phyloP scores from a whole-genome alignment of 345 rosid genomes.

The Cardamine occulta region DNA sequence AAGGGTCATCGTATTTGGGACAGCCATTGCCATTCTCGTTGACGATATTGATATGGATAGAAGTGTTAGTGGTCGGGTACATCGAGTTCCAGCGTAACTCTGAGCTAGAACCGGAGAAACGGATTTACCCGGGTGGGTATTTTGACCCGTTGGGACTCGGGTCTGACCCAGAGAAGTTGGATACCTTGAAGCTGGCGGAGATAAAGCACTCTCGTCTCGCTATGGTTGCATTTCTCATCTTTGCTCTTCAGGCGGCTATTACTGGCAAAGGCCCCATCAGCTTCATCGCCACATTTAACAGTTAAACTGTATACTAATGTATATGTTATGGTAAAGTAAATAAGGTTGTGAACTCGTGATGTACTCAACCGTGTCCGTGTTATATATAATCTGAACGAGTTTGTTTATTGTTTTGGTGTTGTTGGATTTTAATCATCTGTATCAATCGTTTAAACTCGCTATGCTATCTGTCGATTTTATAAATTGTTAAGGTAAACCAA shows the following conservation, averaged over 20 bases:
- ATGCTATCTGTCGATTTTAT: background rate
- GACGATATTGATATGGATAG: slow-evolving; percentile 87
- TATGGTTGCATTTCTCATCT: slow-evolving; percentile 85
- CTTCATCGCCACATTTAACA: slow-evolving; percentile 72
- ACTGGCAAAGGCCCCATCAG: slow-evolving; percentile 87
- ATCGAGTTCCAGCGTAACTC: slow-evolving; percentile 65
- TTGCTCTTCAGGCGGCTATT: slow-evolving; percentile 69
- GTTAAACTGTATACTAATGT: background rate
- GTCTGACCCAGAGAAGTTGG: slow-evolving; percentile 72
- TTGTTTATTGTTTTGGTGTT: slow-evolving; percentile 14
- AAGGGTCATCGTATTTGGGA: slow-evolving; percentile 91
- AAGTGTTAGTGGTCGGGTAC: slow-evolving; percentile 69
- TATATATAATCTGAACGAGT: background rate
- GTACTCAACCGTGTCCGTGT: slow-evolving; percentile 13
- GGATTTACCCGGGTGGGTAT: slow-evolving; percentile 86
- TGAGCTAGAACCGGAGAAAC: slow-evolving; percentile 76
- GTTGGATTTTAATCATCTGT: background rate
- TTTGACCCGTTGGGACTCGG: slow-evolving; percentile 82
- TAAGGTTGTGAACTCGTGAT: background rate
- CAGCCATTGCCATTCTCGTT: slow-evolving; percentile 90
- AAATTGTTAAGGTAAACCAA: no score
- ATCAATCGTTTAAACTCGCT: background rate
- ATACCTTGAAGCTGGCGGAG: slow-evolving; percentile 72
- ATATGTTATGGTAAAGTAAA: background rate
- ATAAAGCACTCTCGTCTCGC: slow-evolving; percentile 88